Evolutionary conservation across 164 flowering plant genomes (phyloP).

Genomic region (Echeveria elegans): DNA sequence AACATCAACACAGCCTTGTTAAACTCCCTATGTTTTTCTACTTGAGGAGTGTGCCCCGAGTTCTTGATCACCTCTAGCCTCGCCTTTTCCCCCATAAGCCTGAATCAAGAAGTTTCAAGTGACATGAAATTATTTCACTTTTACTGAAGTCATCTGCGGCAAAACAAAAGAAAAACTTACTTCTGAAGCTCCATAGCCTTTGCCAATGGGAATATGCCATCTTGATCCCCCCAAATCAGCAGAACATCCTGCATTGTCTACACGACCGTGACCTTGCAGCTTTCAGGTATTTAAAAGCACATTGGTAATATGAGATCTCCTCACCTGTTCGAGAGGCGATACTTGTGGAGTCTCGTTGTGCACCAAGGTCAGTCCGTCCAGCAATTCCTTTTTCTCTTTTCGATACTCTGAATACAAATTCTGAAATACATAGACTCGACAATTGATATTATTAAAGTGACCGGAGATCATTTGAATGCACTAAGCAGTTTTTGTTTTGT

Average conservation of each 20-base stretch:
- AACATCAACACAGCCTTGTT: slow-evolving; percentile 31
- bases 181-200: neutral
- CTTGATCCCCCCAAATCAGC: slow-evolving; percentile 6
- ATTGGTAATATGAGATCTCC: neutral
- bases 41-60: slow-evolving; percentile 58
- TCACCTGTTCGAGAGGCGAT: slow-evolving; percentile 60
- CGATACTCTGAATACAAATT: slow-evolving; percentile 39
- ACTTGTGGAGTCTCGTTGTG: slow-evolving; percentile 26
- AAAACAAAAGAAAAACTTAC: neutral
- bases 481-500: neutral
- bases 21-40: slow-evolving; percentile 36
- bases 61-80: slow-evolving; percentile 50
- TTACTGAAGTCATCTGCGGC: too few relatives aligned
- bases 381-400: slow-evolving; percentile 53
- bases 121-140: neutral
- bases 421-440: slow-evolving; percentile 20
- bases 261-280: neutral
- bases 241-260: neutral
- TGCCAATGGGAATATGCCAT: neutral
- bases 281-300: neutral
- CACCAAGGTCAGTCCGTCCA: slow-evolving; percentile 48
- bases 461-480: too few relatives aligned
- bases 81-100: slow-evolving; percentile 53
- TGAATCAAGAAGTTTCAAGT: slow-evolving; percentile 15
- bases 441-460: too few relatives aligned